Evolutionary conservation across 192 early-diverging fungal genomes (phyloP), one percentile per base, ranked within the genome.

Genomic region (Geranomyces michiganensis): DNA sequence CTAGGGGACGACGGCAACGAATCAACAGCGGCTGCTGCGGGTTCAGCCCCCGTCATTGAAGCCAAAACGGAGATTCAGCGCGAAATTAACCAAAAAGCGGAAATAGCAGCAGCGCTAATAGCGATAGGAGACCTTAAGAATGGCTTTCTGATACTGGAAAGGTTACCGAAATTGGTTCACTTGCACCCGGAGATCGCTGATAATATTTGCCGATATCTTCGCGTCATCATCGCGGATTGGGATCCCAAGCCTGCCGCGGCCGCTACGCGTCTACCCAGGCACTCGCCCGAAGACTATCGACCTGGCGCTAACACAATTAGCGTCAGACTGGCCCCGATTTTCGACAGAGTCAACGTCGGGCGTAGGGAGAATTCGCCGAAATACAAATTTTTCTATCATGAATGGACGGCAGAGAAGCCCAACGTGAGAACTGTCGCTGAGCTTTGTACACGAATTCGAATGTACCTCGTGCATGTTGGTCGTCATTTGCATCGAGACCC

Each of bases 61-160:
- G 24, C 22, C 3, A 41, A 41, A 41, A 41, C 36, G 5, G 36
- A 41, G 36, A 41, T 41, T 10, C 36, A 41, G 36, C 36, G 36
- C 36, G 36, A 41, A 10, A 43, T 78, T 0, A 87, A 92, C 33
- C 90, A 93, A 65, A 90, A 92, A 51, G 79, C 88, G 33, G 84
- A 83, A 17, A 59, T 93, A 12, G 64, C 81, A 15, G 77, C 79
- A 13, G 86, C 90, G 19, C 76, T 92, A 2, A 30, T 93, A 0
- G 82, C 84, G 3, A 82, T 92, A 4, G 92, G 92, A 6, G 88
- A 88, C 44, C 17, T 89, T 0, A 65, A 71, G 2, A 71, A 86
- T 31, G 85, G 86, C 21, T 58, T 82, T 30, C 56, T 80, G 14
- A 77, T 90, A 9, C 48, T 93, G 2, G 74, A 82, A 4, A 74